Percentiles rank a stretch among this genome's conserved stretches.
Evolutionary conservation across 345 rosid genomes (phyloP).

Genomic region (Melaleuca alternifolia): DNA sequence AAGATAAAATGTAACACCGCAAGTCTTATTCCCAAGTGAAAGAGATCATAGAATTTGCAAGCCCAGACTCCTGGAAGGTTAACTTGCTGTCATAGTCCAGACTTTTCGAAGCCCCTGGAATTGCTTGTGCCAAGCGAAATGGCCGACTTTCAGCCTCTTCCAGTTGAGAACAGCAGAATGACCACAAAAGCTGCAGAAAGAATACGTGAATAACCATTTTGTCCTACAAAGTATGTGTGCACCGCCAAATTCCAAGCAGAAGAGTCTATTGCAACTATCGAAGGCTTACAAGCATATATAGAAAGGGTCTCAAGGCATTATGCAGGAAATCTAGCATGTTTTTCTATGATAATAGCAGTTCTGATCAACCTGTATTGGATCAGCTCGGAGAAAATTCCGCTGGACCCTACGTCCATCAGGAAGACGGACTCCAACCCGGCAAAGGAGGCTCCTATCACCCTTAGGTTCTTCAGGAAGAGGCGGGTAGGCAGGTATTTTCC

Average conservation of each 20-base stretch:
- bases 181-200: slow-evolving; percentile 73
- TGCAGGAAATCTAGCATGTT: background rate
- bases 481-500: slow-evolving; percentile 44
- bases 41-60: slow-evolving; percentile 80
- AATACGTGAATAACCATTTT: background rate
- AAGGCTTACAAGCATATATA: background rate
- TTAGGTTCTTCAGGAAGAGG: slow-evolving; percentile 91
- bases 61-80: slow-evolving; percentile 75
- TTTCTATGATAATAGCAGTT: background rate
- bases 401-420: slow-evolving; percentile 90
- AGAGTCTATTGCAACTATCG: background rate
- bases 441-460: slow-evolving; percentile 57
- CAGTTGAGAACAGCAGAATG: slow-evolving; percentile 69
- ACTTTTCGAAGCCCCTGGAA: slow-evolving; percentile 73
- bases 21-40: slow-evolving; percentile 56
- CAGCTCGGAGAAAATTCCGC: slow-evolving; percentile 69
- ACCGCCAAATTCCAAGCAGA: background rate
- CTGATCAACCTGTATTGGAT: slow-evolving; percentile 52
- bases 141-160: slow-evolving; percentile 47
- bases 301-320: background rate
- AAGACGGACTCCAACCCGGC: slow-evolving; percentile 92
- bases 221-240: background rate
- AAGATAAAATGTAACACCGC: background rate
- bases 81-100: slow-evolving; percentile 60
- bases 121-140: slow-evolving; percentile 68